phyloP scores from a whole-genome alignment of 1,284 basidiomycete genomes.

The Microbotryum saponariae region DNA sequence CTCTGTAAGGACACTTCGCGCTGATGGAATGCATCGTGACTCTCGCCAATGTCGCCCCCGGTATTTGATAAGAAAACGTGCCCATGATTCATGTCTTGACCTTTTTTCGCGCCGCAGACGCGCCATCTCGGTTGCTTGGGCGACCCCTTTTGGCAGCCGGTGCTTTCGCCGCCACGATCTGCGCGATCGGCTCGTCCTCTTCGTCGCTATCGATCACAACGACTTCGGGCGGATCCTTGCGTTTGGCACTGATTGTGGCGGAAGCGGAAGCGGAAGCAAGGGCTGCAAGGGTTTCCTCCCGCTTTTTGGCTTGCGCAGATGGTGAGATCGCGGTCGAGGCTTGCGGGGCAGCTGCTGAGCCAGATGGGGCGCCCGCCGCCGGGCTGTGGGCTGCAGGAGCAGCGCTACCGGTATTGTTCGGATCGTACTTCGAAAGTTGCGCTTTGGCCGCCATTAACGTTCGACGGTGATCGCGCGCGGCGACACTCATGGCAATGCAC shows the following conservation, averaged over 20 bases:
- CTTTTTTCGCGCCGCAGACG: constrained; percentile 3
- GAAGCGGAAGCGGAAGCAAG: not conserved
- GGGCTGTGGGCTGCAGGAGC: not conserved
- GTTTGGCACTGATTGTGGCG: constrained; percentile 15
- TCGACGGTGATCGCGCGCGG: constrained; percentile 21
- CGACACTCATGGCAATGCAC: constrained; percentile 18
- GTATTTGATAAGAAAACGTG: too few relatives aligned
- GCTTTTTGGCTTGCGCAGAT: not conserved
- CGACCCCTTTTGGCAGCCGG: constrained; percentile 1
- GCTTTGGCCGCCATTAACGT: constrained; percentile 8
- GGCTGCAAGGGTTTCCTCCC: not conserved
- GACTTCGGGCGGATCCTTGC: constrained; percentile 8
- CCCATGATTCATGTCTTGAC: not conserved
- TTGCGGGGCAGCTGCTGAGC: not conserved
- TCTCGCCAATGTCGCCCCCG: too few relatives aligned
- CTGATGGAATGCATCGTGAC: too few relatives aligned
- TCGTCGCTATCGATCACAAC: constrained; percentile 24
- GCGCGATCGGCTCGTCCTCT: constrained; percentile 6
- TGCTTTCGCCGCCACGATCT: not conserved
- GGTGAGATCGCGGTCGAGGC: not conserved
- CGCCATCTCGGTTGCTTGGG: not conserved
- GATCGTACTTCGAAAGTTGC: constrained; percentile 2
- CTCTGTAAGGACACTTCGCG: too few relatives aligned
- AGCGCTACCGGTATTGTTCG: not conserved
- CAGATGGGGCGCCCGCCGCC: not conserved